Conservation (phyloP, 345 rosid genomes). For the Aegle marmelos region DNA sequence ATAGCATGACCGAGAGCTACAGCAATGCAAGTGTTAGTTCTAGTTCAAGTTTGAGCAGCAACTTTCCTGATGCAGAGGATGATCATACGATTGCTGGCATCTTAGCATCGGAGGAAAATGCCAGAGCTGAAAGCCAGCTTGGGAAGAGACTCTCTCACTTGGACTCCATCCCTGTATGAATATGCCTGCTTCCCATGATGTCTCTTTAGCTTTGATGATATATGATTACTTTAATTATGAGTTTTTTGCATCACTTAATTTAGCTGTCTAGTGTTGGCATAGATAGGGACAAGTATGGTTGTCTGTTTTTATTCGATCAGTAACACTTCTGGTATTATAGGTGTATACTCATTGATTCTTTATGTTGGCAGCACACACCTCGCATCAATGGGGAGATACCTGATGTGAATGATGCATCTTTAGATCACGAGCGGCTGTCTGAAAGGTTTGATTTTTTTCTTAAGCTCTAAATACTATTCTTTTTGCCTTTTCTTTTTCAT, state of each 20-base stretch:
- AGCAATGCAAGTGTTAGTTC: slow-evolving; percentile 76
- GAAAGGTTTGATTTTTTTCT: slow-evolving; percentile 56
- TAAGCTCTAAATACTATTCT: not conserved
- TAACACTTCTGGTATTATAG: not conserved
- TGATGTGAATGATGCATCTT: slow-evolving; percentile 75
- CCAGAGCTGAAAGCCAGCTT: slow-evolving; percentile 45
- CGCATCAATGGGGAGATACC: slow-evolving; percentile 79
- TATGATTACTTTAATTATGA: not conserved
- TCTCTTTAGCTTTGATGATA: not conserved
- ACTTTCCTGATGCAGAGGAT: slow-evolving; percentile 73
- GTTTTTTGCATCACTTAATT: not conserved
- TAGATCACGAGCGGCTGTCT: slow-evolving; percentile 87
- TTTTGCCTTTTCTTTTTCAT: slow-evolving; percentile 2
- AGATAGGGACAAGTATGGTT: not conserved
- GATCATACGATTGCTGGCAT: slow-evolving; percentile 77
- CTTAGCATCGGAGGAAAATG: slow-evolving; percentile 62
- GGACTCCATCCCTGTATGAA: slow-evolving; percentile 79
- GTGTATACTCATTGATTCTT: slow-evolving; percentile 5
- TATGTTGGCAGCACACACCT: slow-evolving; percentile 81
- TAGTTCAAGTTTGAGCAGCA: slow-evolving; percentile 74
- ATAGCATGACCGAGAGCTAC: slow-evolving; percentile 47
- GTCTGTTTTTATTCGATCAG: not conserved
- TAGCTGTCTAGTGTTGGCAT: not conserved
- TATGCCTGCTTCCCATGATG: not conserved
- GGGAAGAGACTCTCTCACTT: slow-evolving; percentile 85